A percentile compares a stretch with the other conserved stretches of the same genome.
phyloP scores from a whole-genome alignment of 2,329 filamentous ascomycete genomes.

The Torrubiella hemipterigena region DNA sequence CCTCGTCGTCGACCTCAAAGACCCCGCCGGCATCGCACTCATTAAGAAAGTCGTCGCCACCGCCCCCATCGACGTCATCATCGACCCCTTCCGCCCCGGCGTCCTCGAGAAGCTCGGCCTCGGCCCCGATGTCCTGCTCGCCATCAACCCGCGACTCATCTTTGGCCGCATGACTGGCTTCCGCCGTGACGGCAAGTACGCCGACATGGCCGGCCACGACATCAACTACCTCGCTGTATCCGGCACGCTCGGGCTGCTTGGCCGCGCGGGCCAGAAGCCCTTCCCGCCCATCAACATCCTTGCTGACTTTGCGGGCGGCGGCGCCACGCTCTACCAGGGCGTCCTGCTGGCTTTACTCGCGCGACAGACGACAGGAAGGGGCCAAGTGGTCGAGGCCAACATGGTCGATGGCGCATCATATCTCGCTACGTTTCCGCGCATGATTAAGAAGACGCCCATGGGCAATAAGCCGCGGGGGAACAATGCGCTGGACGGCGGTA shows the following conservation, averaged over 20 bases:
- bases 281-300: conserved; percentile 74
- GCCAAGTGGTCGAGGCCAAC: conserved; percentile 88
- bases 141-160: conserved; percentile 62
- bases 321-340: conserved; percentile 69
- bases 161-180: conserved; percentile 86
- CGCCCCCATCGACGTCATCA: conserved; percentile 70
- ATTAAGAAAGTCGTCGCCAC: conserved; percentile 50
- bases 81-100: conserved; percentile 88
- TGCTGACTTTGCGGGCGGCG: conserved; percentile 85
- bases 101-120: conserved; percentile 79
- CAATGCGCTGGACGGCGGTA: conserved; percentile 74
- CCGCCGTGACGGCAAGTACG: conserved; percentile 74
- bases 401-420: conserved; percentile 89
- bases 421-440: conserved; percentile 64
- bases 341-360: conserved; percentile 69
- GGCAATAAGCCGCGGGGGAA: conserved; percentile 56
- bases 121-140: conserved; percentile 54
- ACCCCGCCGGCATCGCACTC: conserved; percentile 47
- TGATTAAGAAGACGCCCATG: conserved; percentile 49
- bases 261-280: conserved; percentile 56
- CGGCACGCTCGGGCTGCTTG: conserved; percentile 67
- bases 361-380: conserved; percentile 49
- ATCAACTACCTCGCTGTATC: conserved; percentile 93
- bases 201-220: conserved; percentile 83
- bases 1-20: conserved; percentile 70